A percentile compares a stretch with the other conserved stretches of the same genome.
These are phyloP conservation scores for Globisporangium emineosum DNA, from an alignment of 352 stramenopile genomes.

Conservation along the genomic window DNA sequence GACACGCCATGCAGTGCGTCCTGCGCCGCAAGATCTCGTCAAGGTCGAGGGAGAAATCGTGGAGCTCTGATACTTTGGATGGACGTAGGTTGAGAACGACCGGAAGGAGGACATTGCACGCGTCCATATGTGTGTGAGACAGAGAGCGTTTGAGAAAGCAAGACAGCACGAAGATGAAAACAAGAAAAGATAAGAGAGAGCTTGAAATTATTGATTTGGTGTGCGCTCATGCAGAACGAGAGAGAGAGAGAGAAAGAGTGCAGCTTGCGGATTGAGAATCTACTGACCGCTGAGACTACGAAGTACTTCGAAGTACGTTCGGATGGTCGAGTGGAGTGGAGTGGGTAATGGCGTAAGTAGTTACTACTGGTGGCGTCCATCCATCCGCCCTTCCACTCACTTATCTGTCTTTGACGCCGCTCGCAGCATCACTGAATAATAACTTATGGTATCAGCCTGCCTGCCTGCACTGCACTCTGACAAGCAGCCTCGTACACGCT, in stretches of 20 bases:
- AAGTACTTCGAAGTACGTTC: no score
- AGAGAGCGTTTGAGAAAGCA: neutral
- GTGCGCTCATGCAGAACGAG: neutral
- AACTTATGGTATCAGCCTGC: neutral
- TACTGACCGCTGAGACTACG: neutral
- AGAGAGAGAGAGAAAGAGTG: neutral
- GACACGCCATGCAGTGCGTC: conserved; percentile 18
- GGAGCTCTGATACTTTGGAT: conserved; percentile 32
- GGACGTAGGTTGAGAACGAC: neutral
- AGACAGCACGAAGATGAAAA: neutral
- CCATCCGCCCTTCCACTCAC: neutral
- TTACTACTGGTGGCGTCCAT: neutral
- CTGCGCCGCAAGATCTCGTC: conserved; percentile 41
- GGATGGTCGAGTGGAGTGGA: no score
- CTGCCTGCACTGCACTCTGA: neutral
- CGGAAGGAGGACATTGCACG: neutral
- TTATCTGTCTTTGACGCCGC: neutral
- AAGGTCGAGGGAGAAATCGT: conserved; percentile 62
- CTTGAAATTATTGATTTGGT: conserved; percentile 14
- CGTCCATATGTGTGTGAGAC: neutral
- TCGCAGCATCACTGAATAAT: neutral
- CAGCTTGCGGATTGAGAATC: neutral
- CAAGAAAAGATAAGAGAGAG: neutral
- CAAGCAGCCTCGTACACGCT: neutral
- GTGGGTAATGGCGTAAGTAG: neutral